Conservation (phyloP, 2,329 filamentous ascomycete species). For the Macrophomina tecta region DNA sequence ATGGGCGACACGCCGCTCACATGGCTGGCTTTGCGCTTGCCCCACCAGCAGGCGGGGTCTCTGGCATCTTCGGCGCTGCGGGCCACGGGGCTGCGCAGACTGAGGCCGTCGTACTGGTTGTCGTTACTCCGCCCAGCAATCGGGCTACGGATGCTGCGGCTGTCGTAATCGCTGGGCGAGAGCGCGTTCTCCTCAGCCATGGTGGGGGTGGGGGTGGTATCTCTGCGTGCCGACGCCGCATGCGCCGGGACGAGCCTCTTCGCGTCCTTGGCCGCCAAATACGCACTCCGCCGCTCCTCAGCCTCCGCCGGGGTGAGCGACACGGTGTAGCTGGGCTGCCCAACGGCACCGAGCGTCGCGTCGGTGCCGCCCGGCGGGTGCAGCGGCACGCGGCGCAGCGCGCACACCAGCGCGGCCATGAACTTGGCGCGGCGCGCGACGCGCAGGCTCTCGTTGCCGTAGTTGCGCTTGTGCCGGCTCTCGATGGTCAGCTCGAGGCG, state of each 20-base stretch:
- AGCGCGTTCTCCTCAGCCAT: too few relatives aligned
- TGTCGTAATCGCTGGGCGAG: too few relatives aligned
- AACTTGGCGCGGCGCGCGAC: constrained; percentile 88
- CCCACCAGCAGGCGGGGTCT: constrained; percentile 29
- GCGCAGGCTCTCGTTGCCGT: constrained; percentile 75
- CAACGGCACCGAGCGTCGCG: constrained; percentile 63
- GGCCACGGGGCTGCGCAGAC: constrained; percentile 52
- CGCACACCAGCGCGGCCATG: constrained; percentile 89
- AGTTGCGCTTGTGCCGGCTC: constrained; percentile 80
- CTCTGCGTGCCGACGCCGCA: constrained; percentile 34
- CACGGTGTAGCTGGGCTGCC: constrained; percentile 85
- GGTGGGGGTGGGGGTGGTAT: too few relatives aligned
- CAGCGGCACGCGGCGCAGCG: constrained; percentile 86
- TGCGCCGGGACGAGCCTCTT: constrained; percentile 66
- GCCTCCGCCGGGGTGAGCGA: constrained; percentile 58
- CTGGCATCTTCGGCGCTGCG: constrained; percentile 44
- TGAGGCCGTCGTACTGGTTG: constrained; percentile 38
- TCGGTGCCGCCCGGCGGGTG: constrained; percentile 76
- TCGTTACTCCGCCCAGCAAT: too few relatives aligned
- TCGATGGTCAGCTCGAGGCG: constrained; percentile 83
- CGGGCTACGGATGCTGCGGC: too few relatives aligned
- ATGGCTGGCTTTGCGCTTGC: constrained; percentile 47
- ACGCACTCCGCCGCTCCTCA: constrained; percentile 30
- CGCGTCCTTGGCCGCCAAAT: constrained; percentile 61
- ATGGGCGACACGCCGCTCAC: too few relatives aligned